Evolutionary conservation across 257 asterid species (phyloP).

Genomic region (Leptodermis oblonga): DNA sequence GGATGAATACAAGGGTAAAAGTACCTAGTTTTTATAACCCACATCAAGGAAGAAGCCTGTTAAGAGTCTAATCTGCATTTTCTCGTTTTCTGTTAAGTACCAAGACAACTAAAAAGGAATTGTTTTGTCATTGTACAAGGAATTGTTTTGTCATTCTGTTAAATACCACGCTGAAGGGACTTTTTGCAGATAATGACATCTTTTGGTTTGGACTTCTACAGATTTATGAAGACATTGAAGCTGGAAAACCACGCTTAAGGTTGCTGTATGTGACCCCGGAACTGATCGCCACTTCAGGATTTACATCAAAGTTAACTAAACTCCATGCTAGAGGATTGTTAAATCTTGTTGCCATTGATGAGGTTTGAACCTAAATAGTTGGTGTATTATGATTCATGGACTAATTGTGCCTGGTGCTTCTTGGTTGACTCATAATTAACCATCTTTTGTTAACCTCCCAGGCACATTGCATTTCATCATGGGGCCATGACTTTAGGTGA

Average conservation of each 20-base stretch:
- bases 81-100: not conserved
- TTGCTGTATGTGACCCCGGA: constrained; percentile 94
- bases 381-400: constrained; percentile 3
- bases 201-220: constrained; percentile 25
- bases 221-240: constrained; percentile 80
- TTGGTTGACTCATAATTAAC: constrained; percentile 6
- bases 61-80: not conserved
- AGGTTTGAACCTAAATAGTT: constrained; percentile 43
- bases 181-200: not conserved
- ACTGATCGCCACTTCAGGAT: constrained; percentile 78
- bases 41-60: not conserved
- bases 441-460: constrained; percentile 30
- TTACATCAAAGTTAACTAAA: constrained; percentile 66
- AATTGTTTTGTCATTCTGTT: too few species aligned
- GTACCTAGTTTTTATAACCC: not conserved
- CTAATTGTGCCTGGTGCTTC: constrained; percentile 22
- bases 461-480: constrained; percentile 97
- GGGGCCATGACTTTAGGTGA: constrained; percentile 99
- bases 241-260: constrained; percentile 87
- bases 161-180: too few species aligned
- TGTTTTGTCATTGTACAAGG: not conserved
- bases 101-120: not conserved
- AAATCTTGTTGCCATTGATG: constrained; percentile 84
- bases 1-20: not conserved
- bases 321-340: constrained; percentile 78